A percentile compares a stretch with the other conserved stretches of the same genome.
Conservation (phyloP, 495 filamentous ascomycete species). For the Penicillium goetzii region DNA sequence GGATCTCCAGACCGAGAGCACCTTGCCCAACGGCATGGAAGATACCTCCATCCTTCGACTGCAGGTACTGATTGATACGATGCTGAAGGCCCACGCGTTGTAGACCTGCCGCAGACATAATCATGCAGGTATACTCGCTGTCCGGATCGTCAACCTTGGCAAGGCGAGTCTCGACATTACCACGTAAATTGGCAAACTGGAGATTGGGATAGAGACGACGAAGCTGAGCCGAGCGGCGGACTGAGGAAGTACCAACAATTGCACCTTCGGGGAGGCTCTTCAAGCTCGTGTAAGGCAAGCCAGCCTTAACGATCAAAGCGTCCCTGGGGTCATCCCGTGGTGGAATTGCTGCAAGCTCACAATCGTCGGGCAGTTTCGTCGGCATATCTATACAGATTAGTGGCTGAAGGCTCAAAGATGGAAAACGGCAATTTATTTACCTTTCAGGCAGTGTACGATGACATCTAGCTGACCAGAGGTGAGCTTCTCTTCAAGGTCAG, state of each 20-base stretch:
- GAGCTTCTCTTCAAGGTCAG: conserved; percentile 77
- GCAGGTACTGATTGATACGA: conserved; percentile 72
- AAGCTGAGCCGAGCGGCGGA: conserved; percentile 79
- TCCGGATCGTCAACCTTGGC: conserved; percentile 72
- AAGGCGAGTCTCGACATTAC: conserved; percentile 80
- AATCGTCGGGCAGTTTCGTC: neutral
- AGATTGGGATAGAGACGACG: conserved; percentile 65
- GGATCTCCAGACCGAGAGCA: conserved; percentile 73
- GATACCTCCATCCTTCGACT: conserved; percentile 64
- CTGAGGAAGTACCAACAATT: conserved; percentile 77
- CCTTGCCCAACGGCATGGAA: conserved; percentile 85
- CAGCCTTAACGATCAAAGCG: conserved; percentile 37
- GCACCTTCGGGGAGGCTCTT: conserved; percentile 67
- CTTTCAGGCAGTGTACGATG: conserved; percentile 84
- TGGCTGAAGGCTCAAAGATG: neutral
- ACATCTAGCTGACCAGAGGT: conserved; percentile 67
- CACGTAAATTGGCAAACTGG: conserved; percentile 69
- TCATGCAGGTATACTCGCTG: conserved; percentile 64
- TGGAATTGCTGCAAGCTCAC: conserved; percentile 63
- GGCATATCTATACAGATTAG: conserved; percentile 5
- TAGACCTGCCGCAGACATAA: conserved; percentile 79
- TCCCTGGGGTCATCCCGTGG: conserved; percentile 56
- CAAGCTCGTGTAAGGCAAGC: conserved; percentile 52
- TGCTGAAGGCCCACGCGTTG: conserved; percentile 58
- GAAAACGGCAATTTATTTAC: conserved; percentile 24